Evolutionary conservation across 345 rosid species (phyloP).

Genomic region (Fremontodendron californicum): DNA sequence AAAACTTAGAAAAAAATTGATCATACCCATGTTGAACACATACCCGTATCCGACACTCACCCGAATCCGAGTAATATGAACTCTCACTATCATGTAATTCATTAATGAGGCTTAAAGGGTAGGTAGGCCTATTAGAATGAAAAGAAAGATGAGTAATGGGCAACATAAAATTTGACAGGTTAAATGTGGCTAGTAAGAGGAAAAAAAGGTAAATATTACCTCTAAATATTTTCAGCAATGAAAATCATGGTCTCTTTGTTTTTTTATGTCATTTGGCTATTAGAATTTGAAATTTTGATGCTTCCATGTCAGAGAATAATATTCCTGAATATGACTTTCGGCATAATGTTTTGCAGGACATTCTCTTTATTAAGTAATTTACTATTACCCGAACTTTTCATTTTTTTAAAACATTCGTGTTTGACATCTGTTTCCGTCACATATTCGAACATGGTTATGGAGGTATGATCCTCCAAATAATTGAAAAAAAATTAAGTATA

Average conservation of each 20-base stretch:
- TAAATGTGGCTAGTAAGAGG: neutral
- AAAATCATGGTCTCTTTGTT: neutral
- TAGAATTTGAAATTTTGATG: neutral
- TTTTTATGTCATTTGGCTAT: neutral
- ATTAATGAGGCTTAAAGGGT: slow-evolving; percentile 13
- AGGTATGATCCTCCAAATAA: too few species aligned
- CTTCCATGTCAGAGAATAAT: neutral
- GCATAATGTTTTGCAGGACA: neutral
- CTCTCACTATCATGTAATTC: slow-evolving; percentile 7
- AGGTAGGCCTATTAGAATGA: neutral
- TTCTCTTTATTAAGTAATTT: neutral
- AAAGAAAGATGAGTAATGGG: neutral
- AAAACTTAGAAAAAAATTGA: too few species aligned
- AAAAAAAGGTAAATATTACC: neutral
- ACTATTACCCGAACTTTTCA: neutral
- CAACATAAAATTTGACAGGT: neutral
- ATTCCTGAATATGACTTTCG: neutral
- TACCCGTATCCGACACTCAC: too few species aligned
- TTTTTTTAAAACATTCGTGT: neutral
- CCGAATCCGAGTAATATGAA: too few species aligned
- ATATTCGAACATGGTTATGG: too few species aligned
- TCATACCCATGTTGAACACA: too few species aligned
- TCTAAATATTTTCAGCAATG: neutral
- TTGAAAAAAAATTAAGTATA: too few species aligned
- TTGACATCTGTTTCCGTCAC: too few species aligned